These are phyloP conservation scores for Mycosarcoma mackinlayi DNA, from an alignment of 1,284 basidiomycete genomes.

Conservation along the genomic window DNA sequence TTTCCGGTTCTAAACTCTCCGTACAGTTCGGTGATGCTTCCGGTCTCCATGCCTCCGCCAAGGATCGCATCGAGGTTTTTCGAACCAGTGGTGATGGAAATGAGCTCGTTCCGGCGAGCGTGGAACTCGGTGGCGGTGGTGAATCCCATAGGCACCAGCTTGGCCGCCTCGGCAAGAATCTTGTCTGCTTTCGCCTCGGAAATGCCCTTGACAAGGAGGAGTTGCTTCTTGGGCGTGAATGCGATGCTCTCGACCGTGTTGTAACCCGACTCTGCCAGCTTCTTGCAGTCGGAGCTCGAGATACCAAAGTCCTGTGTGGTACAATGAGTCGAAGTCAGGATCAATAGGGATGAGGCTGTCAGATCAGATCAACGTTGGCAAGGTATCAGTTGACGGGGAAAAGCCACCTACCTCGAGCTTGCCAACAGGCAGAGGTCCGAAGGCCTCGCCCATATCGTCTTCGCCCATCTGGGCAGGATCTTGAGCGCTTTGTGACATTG, in stretches of 20 bases:
- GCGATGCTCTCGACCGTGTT: constrained; percentile 96
- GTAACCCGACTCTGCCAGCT: constrained; percentile 89
- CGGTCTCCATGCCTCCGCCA: constrained; percentile 98
- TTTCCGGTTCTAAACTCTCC: constrained; percentile 99
- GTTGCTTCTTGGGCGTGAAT: constrained; percentile 94
- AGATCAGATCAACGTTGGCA: too few relatives aligned
- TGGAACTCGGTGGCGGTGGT: constrained; percentile 97
- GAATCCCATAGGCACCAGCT: constrained; percentile 96
- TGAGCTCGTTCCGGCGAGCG: constrained; percentile 91
- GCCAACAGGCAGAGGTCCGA: constrained; percentile 57
- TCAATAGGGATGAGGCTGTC: too few relatives aligned
- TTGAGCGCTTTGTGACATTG: constrained; percentile 39
- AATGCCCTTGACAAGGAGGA: constrained; percentile 94
- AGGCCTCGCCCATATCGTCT: constrained; percentile 52
- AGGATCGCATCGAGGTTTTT: constrained; percentile 95
- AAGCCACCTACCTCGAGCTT: constrained; percentile 57
- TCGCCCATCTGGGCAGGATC: constrained; percentile 35
- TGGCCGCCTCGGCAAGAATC: constrained; percentile 90
- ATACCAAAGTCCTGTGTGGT: constrained; percentile 82
- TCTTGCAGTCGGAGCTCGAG: constrained; percentile 90
- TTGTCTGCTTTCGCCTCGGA: constrained; percentile 98
- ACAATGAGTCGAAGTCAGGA: background rate
- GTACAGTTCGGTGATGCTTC: constrained; percentile 97
- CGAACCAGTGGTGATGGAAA: constrained; percentile 96
- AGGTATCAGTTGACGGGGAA: too few relatives aligned